phyloP scores from a whole-genome alignment of 139 green algal species.

The Chlorella sp. region DNA sequence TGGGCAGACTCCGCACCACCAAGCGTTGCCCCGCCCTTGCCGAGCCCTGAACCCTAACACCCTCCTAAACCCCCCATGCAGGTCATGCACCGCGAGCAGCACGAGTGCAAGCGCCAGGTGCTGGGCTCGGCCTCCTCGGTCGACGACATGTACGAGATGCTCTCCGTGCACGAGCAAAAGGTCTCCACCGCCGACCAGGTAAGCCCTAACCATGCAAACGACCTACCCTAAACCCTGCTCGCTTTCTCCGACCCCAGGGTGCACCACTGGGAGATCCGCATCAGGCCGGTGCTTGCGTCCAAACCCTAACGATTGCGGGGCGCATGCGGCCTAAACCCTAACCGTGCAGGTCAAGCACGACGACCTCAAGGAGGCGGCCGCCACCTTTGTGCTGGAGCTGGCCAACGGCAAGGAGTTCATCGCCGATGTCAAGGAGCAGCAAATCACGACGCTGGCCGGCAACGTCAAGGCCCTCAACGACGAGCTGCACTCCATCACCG shows the following conservation, averaged over 20 bases:
- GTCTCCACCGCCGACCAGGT: constrained; percentile 16
- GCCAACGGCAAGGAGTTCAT: constrained; percentile 56
- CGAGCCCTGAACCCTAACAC: no score
- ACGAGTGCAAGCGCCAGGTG: constrained; percentile 51
- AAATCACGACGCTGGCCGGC: constrained; percentile 12
- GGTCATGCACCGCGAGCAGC: constrained; percentile 51
- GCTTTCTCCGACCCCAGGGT: no score
- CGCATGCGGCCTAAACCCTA: no score
- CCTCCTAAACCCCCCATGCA: no score
- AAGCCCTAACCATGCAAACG: no score
- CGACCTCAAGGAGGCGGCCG: constrained; percentile 57
- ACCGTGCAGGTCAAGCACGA: constrained; percentile 52
- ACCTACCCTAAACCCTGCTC: no score
- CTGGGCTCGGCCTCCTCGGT: constrained; percentile 41
- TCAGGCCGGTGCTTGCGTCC: no score
- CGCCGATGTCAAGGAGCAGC: constrained; percentile 55
- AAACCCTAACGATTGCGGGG: no score
- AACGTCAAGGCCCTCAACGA: constrained; percentile 1
- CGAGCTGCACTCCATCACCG: neutral
- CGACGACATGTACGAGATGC: constrained; percentile 82
- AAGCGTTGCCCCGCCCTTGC: no score
- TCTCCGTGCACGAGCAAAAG: constrained; percentile 69
- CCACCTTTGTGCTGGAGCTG: constrained; percentile 44
- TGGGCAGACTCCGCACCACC: no score
- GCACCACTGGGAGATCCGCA: no score